Base-by-base conservation (phyloP, 139 green algal species). In the Klebsormidium nitens region DNA sequence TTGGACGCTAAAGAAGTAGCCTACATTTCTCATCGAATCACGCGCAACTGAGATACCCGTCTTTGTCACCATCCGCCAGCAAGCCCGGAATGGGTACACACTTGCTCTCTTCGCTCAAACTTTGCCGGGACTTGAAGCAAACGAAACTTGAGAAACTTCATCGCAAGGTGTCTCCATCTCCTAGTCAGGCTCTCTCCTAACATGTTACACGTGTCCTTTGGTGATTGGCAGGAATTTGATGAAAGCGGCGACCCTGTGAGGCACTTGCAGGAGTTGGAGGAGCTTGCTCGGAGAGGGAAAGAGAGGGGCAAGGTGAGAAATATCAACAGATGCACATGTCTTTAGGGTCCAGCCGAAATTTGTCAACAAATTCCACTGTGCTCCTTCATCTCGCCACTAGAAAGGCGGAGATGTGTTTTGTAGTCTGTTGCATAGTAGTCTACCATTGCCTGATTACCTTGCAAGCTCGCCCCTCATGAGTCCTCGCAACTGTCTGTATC, bases 191-290 rank as follows among this genome's bases (percentile, higher is more conserved):
- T 11, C 8, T 59, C 28, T 59, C 23, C 31, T 23, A 59, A 28
- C 14, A 59, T 59, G 49, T n/a, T 23, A 34, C 49, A n/a, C 31
- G 49, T n/a, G 6, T 35, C 49, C 11, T 32, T 59, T 59, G 11
- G 28, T 23, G 23, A 26, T 69, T n/a, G 28, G 8, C 60, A 76
- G 68, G 86, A 91, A 75, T 90, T 96, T 64, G 83, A 88, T 28
- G 72, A 57, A 0, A 57, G 79, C 46, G 57, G 77, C 0, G 82
- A 76, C 35, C 59, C 68, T 6, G 47, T 73, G 58, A 3, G 44
- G 26, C 57, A 76, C 50, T 31, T 76, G 31, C 31, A 49, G 2
- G n/a, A 74, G 26, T 35, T 76, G 39, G 8, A 58, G 70, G 80
- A 59, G 8, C 50, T 91, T 38, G 59, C 87, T 1, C 2, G 40